A percentile compares a stretch with the other conserved stretches of the same genome.
Evolutionary conservation across 108 stramenopile genomes (phyloP).

Genomic region (Nannochloropsis gaditana): DNA sequence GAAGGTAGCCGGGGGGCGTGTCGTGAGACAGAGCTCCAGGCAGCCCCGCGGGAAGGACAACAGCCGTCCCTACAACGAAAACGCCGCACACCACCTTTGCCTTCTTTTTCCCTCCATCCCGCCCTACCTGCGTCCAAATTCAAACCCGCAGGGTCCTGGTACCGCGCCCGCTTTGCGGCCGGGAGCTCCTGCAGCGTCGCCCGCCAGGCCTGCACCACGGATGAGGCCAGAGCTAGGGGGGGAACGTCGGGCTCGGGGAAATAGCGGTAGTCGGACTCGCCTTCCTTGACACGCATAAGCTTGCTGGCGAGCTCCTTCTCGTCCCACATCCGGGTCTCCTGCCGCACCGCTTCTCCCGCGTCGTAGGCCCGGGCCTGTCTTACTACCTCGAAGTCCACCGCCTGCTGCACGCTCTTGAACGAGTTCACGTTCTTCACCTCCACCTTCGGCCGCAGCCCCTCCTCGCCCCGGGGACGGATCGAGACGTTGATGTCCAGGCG

Average conservation of each 20-base stretch:
- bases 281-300: conserved; percentile 44
- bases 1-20: too few relatives aligned
- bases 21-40: too few relatives aligned
- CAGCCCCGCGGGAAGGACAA: too few relatives aligned
- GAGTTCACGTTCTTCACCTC: conserved; percentile 97
- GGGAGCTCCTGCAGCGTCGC: conserved; percentile 46
- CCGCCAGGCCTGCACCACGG: conserved; percentile 42
- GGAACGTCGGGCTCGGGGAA: conserved; percentile 95
- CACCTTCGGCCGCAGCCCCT: conserved; percentile 61
- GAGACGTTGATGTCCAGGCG: conserved; percentile 89
- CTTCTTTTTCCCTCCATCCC: conserved; percentile 20
- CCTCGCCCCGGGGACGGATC: conserved; percentile 61
- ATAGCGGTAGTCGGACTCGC: conserved; percentile 90
- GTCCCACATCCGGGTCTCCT: conserved; percentile 45
- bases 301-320: conserved; percentile 36
- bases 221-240: conserved; percentile 64
- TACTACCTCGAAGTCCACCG: conserved; percentile 46
- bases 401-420: conserved; percentile 59
- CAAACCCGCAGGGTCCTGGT: not conserved
- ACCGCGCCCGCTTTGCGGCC: conserved; percentile 36
- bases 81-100: not conserved
- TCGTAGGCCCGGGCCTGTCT: conserved; percentile 48
- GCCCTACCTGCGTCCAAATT: conserved; percentile 5
- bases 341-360: conserved; percentile 35
- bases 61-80: too few relatives aligned